Conservation (phyloP, 768 basidiomycete species). For the Psilocybe azurescens region DNA sequence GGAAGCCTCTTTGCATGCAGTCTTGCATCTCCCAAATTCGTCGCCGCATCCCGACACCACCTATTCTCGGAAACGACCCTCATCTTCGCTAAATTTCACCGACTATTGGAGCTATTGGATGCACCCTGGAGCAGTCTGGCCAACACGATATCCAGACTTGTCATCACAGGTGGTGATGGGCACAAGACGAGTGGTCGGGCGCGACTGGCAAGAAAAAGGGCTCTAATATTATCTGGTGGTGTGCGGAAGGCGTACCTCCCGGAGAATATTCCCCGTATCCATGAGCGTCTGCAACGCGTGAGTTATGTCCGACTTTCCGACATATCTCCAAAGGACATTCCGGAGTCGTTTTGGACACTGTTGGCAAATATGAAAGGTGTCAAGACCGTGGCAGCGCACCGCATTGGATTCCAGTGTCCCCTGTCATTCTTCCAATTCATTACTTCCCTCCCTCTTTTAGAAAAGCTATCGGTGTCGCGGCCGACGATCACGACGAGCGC, state of each 20-base stretch:
- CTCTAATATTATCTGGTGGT: not conserved
- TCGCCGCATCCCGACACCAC: conserved; percentile 31
- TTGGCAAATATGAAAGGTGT: conserved; percentile 31
- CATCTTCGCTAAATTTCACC: conserved; percentile 26
- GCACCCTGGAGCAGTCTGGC: conserved; percentile 34
- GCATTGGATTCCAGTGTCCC: conserved; percentile 28
- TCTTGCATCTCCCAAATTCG: conserved; percentile 31
- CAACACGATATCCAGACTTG: conserved; percentile 26
- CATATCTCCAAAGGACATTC: conserved; percentile 30
- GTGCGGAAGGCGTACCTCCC: conserved; percentile 11
- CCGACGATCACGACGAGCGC: conserved; percentile 21
- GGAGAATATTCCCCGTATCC: conserved; percentile 13
- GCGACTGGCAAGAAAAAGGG: conserved; percentile 18
- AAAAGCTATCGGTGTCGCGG: conserved; percentile 31
- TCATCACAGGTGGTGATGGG: conserved; percentile 18
- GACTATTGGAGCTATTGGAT: conserved; percentile 33
- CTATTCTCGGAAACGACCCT: conserved; percentile 35
- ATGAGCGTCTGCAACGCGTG: conserved; percentile 19
- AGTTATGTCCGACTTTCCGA: conserved; percentile 28
- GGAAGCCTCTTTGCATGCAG: conserved; percentile 33
- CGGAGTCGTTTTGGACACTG: conserved; percentile 31
- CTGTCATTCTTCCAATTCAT: conserved; percentile 31
- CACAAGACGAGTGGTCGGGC: conserved; percentile 1
- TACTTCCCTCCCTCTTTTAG: conserved; percentile 31
- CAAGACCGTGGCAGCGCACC: conserved; percentile 29